Evolutionary conservation across 2,329 filamentous ascomycete genomes (phyloP).

Genomic region (Thyridium curvatum): DNA sequence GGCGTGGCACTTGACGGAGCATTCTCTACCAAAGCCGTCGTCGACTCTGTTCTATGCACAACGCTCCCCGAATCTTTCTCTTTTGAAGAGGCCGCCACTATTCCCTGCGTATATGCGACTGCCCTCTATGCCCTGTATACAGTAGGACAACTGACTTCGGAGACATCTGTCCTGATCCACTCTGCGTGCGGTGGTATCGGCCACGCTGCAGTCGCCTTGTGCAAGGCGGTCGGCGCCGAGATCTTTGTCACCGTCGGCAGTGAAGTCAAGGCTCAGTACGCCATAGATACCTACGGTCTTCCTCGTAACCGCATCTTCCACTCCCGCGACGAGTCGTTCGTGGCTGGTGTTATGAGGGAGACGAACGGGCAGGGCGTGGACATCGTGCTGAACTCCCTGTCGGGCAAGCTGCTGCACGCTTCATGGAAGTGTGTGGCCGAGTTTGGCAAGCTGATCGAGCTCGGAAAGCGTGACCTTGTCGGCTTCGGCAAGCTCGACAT

Average conservation of each 20-base stretch:
- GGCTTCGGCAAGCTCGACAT: neutral
- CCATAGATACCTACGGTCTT: neutral
- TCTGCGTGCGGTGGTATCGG: constrained; percentile 7
- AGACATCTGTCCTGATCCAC: constrained; percentile 7
- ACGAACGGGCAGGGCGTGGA: constrained; percentile 1
- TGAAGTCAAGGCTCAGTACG: neutral
- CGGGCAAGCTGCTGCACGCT: neutral
- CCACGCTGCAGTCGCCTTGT: constrained; percentile 2
- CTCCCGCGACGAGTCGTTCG: constrained; percentile 1
- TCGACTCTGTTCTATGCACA: constrained; percentile 5
- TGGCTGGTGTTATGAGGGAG: neutral
- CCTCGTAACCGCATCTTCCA: constrained; percentile 2
- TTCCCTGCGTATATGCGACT: constrained; percentile 17
- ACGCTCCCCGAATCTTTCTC: constrained; percentile 15
- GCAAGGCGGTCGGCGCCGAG: too few relatives aligned
- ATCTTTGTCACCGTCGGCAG: constrained; percentile 3
- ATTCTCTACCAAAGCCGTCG: neutral
- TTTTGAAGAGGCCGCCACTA: constrained; percentile 13
- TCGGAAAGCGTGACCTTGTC: constrained; percentile 1
- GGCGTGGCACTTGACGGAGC: neutral
- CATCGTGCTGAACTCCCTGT: constrained; percentile 1
- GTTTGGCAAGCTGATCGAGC: constrained; percentile 1
- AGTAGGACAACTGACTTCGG: constrained; percentile 12
- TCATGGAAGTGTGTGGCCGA: neutral
- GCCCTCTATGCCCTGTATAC: constrained; percentile 16